A percentile compares a stretch with the other conserved stretches of the same genome.
These are phyloP conservation scores for Pestalotiopsis sp. DNA, from an alignment of 2,329 filamentous ascomycete species.

Conservation along the genomic window DNA sequence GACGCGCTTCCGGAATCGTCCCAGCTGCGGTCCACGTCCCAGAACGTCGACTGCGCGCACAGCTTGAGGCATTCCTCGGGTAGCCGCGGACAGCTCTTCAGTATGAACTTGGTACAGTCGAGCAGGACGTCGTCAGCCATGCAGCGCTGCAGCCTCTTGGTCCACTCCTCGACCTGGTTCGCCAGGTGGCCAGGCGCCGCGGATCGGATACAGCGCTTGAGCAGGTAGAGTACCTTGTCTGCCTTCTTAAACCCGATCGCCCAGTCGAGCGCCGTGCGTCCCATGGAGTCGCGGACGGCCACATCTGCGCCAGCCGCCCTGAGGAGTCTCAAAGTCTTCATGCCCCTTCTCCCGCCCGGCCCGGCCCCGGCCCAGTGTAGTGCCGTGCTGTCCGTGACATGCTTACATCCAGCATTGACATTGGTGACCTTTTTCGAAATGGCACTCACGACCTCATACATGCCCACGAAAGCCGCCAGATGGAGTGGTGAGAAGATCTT, in stretches of 20 bases:
- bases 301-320: not conserved
- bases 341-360: no score
- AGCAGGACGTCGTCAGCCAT: not conserved
- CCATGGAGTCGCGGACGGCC: not conserved
- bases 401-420: not conserved
- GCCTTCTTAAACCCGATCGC: not conserved
- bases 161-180: not conserved
- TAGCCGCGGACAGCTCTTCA: not conserved
- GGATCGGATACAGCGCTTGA: not conserved
- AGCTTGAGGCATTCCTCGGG: conserved; percentile 3
- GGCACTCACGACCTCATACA: not conserved
- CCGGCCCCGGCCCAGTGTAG: not conserved
- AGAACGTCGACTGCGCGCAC: not conserved
- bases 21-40: conserved; percentile 4
- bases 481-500: not conserved
- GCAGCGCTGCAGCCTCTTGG: not conserved
- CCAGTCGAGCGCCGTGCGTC: not conserved
- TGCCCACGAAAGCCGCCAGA: not conserved
- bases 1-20: not conserved
- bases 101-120: conserved; percentile 4
- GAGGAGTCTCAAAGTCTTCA: not conserved
- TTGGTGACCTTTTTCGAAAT: not conserved
- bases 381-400: not conserved
- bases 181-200: not conserved
- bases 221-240: not conserved